Conservation (phyloP, 441 rosid genomes). For the Adansonia madagascariensis region DNA sequence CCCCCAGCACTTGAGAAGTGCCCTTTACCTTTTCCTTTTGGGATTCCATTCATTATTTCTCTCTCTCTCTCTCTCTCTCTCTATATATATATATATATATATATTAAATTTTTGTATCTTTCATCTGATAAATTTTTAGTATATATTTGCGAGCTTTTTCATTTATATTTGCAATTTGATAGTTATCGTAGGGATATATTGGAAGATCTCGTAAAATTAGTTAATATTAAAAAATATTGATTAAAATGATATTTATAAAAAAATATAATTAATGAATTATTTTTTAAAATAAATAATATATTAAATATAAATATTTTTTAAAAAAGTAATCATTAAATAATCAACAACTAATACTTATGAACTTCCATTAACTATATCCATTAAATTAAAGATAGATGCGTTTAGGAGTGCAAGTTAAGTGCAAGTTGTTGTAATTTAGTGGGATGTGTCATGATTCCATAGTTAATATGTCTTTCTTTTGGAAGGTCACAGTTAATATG, state of each 20-base stretch:
- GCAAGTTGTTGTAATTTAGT: constrained; percentile 34
- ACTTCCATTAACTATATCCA: too few species aligned
- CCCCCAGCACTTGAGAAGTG: neutral
- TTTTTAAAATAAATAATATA: too few species aligned
- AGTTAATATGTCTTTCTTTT: constrained; percentile 3
- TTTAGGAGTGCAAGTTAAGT: neutral
- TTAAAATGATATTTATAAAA: too few species aligned
- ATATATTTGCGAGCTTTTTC: neutral
- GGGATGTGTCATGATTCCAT: constrained; percentile 26
- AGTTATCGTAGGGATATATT: neutral
- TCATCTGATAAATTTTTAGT: neutral
- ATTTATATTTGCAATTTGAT: neutral
- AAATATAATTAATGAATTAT: neutral
- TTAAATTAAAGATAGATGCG: too few species aligned
- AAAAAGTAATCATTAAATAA: neutral
- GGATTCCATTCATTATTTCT: neutral
- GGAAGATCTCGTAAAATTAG: too few species aligned
- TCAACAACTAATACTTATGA: neutral
- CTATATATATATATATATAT: too few species aligned
- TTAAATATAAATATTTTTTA: too few species aligned
- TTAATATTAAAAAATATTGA: too few species aligned
- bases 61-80: too few species aligned
- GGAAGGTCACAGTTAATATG: too few species aligned
- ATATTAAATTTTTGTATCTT: neutral
- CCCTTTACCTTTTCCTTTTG: neutral